phyloP scores from a whole-genome alignment of 768 basidiomycete species.

The Auriscalpium microsporum region DNA sequence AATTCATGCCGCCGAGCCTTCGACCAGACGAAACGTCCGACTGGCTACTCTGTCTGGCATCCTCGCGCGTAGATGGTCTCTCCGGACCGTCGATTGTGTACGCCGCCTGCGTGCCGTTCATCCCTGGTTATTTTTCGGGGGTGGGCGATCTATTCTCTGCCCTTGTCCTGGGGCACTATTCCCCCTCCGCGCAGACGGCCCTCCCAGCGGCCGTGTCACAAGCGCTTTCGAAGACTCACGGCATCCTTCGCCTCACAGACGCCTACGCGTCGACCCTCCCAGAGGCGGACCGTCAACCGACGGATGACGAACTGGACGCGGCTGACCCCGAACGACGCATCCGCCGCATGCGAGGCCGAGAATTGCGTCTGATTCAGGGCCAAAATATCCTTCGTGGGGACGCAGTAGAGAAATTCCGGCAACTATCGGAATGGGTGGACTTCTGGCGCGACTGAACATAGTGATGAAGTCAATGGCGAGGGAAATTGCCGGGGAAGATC shows the following conservation, averaged over 20 bases:
- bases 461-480: too few species aligned
- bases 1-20: slow-evolving; percentile 37
- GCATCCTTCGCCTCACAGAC: slow-evolving; percentile 59
- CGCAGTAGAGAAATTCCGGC: background rate
- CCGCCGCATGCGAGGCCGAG: slow-evolving; percentile 74
- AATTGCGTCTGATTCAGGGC: slow-evolving; percentile 76
- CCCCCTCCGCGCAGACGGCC: slow-evolving; percentile 18
- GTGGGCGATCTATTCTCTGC: slow-evolving; percentile 97
- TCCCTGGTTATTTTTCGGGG: slow-evolving; percentile 91
- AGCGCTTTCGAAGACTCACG: slow-evolving; percentile 68
- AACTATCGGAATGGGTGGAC: background rate
- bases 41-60: slow-evolving; percentile 76
- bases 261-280: slow-evolving; percentile 47
- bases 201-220: slow-evolving; percentile 56
- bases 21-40: slow-evolving; percentile 25
- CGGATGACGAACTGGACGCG: slow-evolving; percentile 73
- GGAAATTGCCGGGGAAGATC: too few species aligned
- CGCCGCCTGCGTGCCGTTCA: slow-evolving; percentile 63
- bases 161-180: slow-evolving; percentile 76
- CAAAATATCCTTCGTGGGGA: slow-evolving; percentile 45
- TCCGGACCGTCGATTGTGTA: slow-evolving; percentile 40
- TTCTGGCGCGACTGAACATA: background rate
- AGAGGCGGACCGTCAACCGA: slow-evolving; percentile 45
- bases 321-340: slow-evolving; percentile 56
- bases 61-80: slow-evolving; percentile 32